These are phyloP conservation scores for Talaromyces adpressus DNA, from an alignment of 495 filamentous ascomycete species.

Conservation along the genomic window DNA sequence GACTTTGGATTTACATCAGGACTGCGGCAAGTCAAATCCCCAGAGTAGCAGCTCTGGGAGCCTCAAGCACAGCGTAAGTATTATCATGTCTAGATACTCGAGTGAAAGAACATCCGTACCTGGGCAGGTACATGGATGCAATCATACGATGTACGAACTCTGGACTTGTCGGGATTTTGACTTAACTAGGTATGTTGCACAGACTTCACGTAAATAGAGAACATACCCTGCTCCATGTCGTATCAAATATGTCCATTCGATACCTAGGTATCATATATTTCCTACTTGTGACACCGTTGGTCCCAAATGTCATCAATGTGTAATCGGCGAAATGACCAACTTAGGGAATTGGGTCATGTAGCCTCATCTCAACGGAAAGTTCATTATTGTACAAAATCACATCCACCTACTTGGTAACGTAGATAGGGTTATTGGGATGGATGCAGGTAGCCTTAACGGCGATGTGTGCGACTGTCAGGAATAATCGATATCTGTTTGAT, in stretches of 20 bases:
- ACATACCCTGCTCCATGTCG: not conserved
- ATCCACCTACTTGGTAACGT: not conserved
- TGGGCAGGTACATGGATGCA: not conserved
- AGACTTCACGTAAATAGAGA: not conserved
- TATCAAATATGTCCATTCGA: no score
- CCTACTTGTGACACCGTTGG: not conserved
- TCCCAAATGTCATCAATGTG: not conserved
- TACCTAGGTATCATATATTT: no score
- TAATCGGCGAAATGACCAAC: slow-evolving; percentile 1
- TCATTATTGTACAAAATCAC: not conserved
- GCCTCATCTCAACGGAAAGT: not conserved
- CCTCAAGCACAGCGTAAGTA: not conserved
- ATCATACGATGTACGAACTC: not conserved
- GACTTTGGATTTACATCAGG: not conserved
- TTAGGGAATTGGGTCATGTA: not conserved
- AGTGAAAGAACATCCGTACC: not conserved
- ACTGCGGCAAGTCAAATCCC: not conserved
- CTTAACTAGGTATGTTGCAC: not conserved
- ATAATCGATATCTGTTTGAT: not conserved
- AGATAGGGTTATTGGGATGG: not conserved
- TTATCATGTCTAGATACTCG: not conserved
- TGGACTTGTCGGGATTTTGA: not conserved
- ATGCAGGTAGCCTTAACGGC: not conserved
- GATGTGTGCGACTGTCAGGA: not conserved
- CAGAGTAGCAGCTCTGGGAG: not conserved